Conservation (phyloP, 192 early-diverging fungal genomes). For the Lobosporangium transversale region DNA sequence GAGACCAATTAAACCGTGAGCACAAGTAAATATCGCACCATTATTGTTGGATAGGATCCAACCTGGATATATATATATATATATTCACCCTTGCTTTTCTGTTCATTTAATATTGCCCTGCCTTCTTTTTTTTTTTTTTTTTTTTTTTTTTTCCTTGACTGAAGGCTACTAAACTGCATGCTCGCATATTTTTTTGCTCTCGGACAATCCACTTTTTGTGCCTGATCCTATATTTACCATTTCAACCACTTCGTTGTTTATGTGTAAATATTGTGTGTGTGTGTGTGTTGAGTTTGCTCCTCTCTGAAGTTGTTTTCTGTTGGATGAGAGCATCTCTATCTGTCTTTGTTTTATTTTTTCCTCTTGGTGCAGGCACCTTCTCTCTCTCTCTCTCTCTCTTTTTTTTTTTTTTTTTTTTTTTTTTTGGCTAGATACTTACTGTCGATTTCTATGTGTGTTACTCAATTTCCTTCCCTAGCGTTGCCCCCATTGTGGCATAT, state of each 20-base stretch:
- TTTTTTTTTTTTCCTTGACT: not conserved
- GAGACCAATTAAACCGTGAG: conserved; percentile 85
- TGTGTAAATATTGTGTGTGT: too few species aligned
- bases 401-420: conserved; percentile 1
- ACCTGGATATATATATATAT: too few species aligned
- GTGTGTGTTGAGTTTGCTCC: not conserved
- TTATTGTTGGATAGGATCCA: too few species aligned
- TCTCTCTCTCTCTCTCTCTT: too few species aligned
- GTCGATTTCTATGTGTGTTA: not conserved
- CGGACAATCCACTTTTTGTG: too few species aligned
- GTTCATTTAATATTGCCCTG: not conserved
- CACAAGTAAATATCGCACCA: conserved; percentile 72
- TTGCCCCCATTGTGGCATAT: conserved; percentile 94
- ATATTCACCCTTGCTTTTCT: not conserved
- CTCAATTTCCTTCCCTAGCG: conserved; percentile 56
- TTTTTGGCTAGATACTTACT: not conserved
- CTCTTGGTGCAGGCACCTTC: too few species aligned
- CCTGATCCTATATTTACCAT: not conserved
- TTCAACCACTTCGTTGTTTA: too few species aligned
- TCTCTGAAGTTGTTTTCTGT: too few species aligned
- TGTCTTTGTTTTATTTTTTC: not conserved
- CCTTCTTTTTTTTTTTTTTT: not conserved
- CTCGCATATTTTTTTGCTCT: too few species aligned
- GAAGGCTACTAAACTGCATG: too few species aligned
- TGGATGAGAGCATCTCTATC: conserved; percentile 22